Conservation (phyloP, 1,284 basidiomycete species). For the Calocybe gambosa region DNA sequence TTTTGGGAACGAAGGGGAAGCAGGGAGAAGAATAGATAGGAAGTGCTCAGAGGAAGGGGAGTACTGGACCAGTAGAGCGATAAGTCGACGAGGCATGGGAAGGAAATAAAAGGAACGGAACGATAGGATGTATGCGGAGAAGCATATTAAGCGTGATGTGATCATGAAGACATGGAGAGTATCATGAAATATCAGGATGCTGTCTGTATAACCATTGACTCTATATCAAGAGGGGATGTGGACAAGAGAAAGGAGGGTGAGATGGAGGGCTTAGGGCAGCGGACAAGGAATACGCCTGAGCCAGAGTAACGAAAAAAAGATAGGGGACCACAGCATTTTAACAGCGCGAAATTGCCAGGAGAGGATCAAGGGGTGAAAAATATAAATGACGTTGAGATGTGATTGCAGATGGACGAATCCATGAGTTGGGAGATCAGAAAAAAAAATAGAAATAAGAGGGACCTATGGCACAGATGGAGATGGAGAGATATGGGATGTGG, state of each 20-base stretch:
- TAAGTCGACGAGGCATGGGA: constrained; percentile 15
- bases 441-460: constrained; percentile 15
- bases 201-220: constrained; percentile 9
- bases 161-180: constrained; percentile 16
- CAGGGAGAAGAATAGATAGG: no score
- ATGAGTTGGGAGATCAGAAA: constrained; percentile 17
- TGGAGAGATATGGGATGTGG: constrained; percentile 13
- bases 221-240: constrained; percentile 4
- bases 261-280: constrained; percentile 3
- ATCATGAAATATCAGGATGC: constrained; percentile 3
- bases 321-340: constrained; percentile 16
- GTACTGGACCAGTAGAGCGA: constrained; percentile 11
- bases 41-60: constrained; percentile 8
- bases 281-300: neutral
- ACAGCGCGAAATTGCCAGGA: constrained; percentile 13
- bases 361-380: constrained; percentile 8
- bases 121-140: constrained; percentile 18
- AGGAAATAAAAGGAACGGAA: constrained; percentile 14
- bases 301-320: neutral
- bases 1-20: neutral
- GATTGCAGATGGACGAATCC: constrained; percentile 16
- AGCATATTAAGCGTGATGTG: constrained; percentile 17
- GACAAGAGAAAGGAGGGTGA: constrained; percentile 1
- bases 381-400: constrained; percentile 17
- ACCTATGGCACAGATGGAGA: constrained; percentile 21